phyloP scores from a whole-genome alignment of 2,329 filamentous ascomycete species.

The Talaromyces albobiverticillius region DNA sequence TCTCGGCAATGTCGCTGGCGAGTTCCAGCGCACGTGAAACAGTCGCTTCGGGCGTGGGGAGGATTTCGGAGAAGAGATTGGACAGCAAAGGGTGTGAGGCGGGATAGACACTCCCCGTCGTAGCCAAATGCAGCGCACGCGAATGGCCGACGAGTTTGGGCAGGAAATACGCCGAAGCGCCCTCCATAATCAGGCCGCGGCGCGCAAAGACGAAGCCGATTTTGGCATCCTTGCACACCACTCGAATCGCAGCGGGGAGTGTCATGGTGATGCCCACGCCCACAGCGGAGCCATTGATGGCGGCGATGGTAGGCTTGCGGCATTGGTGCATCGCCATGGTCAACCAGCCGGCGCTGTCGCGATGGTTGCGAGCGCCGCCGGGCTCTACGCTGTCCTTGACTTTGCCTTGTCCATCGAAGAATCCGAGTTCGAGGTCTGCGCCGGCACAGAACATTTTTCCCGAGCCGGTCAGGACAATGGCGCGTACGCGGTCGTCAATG shows the following conservation, averaged over 20 bases:
- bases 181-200: constrained; percentile 70
- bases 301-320: constrained; percentile 56
- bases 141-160: constrained; percentile 62
- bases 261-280: constrained; percentile 60
- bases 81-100: constrained; percentile 51
- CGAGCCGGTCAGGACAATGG: constrained; percentile 54
- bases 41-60: constrained; percentile 58
- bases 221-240: constrained; percentile 59
- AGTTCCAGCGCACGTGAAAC: constrained; percentile 63
- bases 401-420: constrained; percentile 15
- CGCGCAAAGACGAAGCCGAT: constrained; percentile 73
- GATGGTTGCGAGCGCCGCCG: background rate
- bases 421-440: constrained; percentile 51
- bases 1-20: constrained; percentile 64
- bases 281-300: constrained; percentile 56
- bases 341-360: constrained; percentile 9
- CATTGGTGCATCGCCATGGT: constrained; percentile 55
- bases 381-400: constrained; percentile 1
- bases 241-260: constrained; percentile 55
- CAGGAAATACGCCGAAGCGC: constrained; percentile 68
- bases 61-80: constrained; percentile 64
- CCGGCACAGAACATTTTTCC: constrained; percentile 59
- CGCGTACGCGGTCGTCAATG: constrained; percentile 53
- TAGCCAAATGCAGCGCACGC: constrained; percentile 34
- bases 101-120: constrained; percentile 63